Evolutionary conservation across 805 yeast genomes (phyloP).

Genomic region (Monosporozyma aerobia): DNA sequence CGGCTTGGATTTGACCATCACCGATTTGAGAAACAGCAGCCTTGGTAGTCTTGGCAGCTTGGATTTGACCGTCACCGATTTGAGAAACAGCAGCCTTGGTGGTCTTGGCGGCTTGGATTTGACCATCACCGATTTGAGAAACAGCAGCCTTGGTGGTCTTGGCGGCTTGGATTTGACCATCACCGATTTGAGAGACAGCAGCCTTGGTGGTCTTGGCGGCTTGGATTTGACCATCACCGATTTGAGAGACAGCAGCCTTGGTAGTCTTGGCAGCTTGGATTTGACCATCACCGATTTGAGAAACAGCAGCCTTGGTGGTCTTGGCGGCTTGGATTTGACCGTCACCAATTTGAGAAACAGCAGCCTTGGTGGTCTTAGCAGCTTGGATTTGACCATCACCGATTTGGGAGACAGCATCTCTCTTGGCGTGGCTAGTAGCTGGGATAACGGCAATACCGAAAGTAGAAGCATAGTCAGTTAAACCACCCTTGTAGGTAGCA

Average conservation of each 20-base stretch:
- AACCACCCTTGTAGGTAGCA: constrained; percentile 43
- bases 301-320: no score
- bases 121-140: constrained; percentile 34
- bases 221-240: constrained; percentile 55
- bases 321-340: no score
- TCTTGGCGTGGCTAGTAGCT: constrained; percentile 30
- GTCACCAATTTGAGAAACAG: no score
- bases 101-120: constrained; percentile 32
- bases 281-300: no score
- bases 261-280: no score
- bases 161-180: constrained; percentile 48
- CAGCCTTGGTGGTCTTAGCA: no score
- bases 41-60: constrained; percentile 29
- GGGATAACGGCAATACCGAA: constrained; percentile 65
- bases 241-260: no score
- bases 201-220: constrained; percentile 28
- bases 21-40: constrained; percentile 32
- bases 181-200: constrained; percentile 21
- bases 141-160: constrained; percentile 32
- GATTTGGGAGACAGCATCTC: constrained; percentile 34
- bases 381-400: no score
- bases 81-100: constrained; percentile 30
- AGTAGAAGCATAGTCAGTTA: constrained; percentile 44
- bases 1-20: constrained; percentile 32
- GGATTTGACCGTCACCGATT: constrained; percentile 39